phyloP scores from a whole-genome alignment of 345 rosid genomes.

The Passiflora organensis region DNA sequence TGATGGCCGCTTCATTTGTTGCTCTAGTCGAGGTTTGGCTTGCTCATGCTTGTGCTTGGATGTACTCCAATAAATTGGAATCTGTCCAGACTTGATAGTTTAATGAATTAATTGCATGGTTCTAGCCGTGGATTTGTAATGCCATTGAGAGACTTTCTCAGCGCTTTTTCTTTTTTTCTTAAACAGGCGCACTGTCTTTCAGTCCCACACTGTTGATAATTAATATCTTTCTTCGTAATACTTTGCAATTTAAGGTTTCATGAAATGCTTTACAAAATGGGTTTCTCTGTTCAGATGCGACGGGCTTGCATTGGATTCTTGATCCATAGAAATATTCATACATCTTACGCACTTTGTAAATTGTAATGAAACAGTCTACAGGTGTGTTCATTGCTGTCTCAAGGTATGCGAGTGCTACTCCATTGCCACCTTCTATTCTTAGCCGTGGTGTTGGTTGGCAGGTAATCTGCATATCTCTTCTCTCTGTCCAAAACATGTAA shows the following conservation, averaged over 20 bases:
- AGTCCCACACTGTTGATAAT: too few relatives aligned
- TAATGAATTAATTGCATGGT: too few relatives aligned
- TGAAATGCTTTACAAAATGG: too few relatives aligned
- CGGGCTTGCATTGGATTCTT: too few relatives aligned
- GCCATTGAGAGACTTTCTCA: too few relatives aligned
- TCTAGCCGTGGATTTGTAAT: too few relatives aligned
- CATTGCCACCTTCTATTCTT: slow-evolving; percentile 83
- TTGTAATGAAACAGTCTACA: slow-evolving; percentile 55
- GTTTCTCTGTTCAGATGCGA: too few relatives aligned
- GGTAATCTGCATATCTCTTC: slow-evolving; percentile 34
- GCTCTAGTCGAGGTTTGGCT: slow-evolving; percentile 80
- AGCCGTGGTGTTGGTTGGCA: slow-evolving; percentile 99
- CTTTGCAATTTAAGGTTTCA: too few relatives aligned
- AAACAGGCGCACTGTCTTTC: too few relatives aligned
- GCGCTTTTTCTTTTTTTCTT: too few relatives aligned
- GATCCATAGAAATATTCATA: neutral
- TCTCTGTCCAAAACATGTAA: neutral
- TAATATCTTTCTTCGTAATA: too few relatives aligned
- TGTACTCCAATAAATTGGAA: neutral
- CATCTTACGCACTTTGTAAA: neutral
- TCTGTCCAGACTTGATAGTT: too few relatives aligned
- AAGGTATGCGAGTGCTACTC: slow-evolving; percentile 90
- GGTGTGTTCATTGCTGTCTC: slow-evolving; percentile 82
- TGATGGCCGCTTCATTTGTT: slow-evolving; percentile 92
- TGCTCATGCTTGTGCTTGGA: slow-evolving; percentile 1